A percentile compares a stretch with the other conserved stretches of the same genome.
These are phyloP conservation scores for Schwanniomyces sp. DNA, from an alignment of 805 yeast species.

Conservation along the genomic window DNA sequence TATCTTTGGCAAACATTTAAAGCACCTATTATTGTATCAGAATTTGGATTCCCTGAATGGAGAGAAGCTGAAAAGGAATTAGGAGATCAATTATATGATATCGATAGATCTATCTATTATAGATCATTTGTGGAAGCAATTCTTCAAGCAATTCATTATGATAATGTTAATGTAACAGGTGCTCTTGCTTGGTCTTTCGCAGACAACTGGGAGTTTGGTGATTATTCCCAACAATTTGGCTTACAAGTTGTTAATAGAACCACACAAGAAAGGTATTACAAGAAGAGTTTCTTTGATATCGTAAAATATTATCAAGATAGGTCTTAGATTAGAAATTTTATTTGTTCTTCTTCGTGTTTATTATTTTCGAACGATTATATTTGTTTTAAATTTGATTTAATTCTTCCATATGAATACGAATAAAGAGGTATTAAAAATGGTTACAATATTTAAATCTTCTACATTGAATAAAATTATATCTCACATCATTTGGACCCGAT, in stretches of 20 bases:
- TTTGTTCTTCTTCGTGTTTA: background rate
- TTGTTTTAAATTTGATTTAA: no score
- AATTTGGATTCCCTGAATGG: constrained; percentile 34
- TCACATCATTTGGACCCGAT: no score
- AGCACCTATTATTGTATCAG: constrained; percentile 27
- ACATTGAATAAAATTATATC: no score
- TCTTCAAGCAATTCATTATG: constrained; percentile 20
- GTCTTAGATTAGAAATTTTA: background rate
- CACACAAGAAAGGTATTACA: constrained; percentile 22
- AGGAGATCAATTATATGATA: constrained; percentile 25
- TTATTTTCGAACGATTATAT: no score
- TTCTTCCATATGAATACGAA: no score
- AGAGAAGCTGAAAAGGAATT: constrained; percentile 23
- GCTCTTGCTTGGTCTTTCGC: constrained; percentile 32
- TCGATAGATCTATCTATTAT: constrained; percentile 26
- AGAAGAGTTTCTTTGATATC: constrained; percentile 18
- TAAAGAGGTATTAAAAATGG: no score
- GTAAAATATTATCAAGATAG: constrained; percentile 12
- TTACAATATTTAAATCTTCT: no score
- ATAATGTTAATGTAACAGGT: constrained; percentile 25
- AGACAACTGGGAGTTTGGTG: constrained; percentile 36
- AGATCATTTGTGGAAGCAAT: constrained; percentile 24
- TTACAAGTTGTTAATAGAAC: constrained; percentile 25
- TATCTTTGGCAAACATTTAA: constrained; percentile 22
- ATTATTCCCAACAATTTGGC: constrained; percentile 18